phyloP scores from a whole-genome alignment of 2,329 filamentous ascomycete genomes.

The Piedraia hortae region DNA sequence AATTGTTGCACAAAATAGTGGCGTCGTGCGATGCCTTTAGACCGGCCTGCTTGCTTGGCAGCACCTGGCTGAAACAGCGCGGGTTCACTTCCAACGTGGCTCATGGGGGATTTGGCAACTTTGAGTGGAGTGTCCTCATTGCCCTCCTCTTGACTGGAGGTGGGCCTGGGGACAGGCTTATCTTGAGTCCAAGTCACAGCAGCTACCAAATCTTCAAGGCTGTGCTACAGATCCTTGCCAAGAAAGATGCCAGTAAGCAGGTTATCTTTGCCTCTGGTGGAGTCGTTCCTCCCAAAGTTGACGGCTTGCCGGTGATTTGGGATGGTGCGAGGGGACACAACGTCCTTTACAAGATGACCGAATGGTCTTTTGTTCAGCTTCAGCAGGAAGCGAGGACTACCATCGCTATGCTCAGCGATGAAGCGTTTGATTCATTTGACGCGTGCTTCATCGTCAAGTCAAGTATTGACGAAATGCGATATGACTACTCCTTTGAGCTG shows the following conservation, averaged over 20 bases:
- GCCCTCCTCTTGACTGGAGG: conserved; percentile 59
- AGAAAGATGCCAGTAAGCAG: conserved; percentile 41
- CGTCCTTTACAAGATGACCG: conserved; percentile 66
- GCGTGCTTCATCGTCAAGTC: conserved; percentile 47
- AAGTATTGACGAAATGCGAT: conserved; percentile 24
- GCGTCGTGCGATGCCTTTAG: conserved; percentile 45
- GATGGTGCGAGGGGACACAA: conserved; percentile 53
- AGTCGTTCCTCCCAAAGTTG: conserved; percentile 14
- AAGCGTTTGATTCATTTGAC: conserved; percentile 52
- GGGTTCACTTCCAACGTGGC: conserved; percentile 45
- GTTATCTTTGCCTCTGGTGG: conserved; percentile 21
- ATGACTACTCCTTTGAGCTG: conserved; percentile 24
- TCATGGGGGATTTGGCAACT: conserved; percentile 67
- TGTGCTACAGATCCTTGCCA: conserved; percentile 59
- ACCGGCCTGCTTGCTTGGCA: conserved; percentile 65
- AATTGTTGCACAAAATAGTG: conserved; percentile 40
- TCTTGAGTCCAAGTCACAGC: conserved; percentile 57
- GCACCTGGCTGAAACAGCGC: conserved; percentile 69
- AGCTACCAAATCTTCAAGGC: conserved; percentile 90
- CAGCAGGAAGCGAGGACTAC: conserved; percentile 49
- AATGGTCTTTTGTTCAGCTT: conserved; percentile 53
- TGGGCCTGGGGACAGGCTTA: conserved; percentile 38
- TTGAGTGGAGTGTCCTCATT: conserved; percentile 66
- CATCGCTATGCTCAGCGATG: conserved; percentile 46
- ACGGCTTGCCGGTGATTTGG: conserved; percentile 40